Base-by-base conservation (phyloP, 768 basidiomycete genomes). In the Pleurotus platypus region DNA sequence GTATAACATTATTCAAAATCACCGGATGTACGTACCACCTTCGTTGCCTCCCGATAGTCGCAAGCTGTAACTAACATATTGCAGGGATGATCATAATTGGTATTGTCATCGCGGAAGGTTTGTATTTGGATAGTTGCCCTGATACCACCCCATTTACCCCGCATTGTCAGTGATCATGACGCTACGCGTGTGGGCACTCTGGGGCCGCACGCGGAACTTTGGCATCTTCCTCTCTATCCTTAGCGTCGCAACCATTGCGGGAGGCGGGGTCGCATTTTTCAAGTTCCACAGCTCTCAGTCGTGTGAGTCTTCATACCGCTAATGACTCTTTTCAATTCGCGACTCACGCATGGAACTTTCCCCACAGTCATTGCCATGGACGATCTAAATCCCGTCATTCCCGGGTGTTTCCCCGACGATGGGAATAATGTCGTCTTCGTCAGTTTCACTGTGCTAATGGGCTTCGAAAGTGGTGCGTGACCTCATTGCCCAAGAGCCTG, bases 161-260 rank as follows among this genome's bases (percentile, higher is more conserved):
- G 16, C n/a, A 9, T 13, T 46, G 7, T 20, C 46, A 60, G 58
- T 60, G 2, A 48, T 58, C 54, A 49, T 48, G 24, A 43, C 62
- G 12, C 22, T 61, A 18, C 62, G 62, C 12, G 58, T 58, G n/a
- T 60, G 62, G 55, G 60, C 57, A 6, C 51, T 61, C 18, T 64
- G 59, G 57, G 47, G 53, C 15, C 18, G 55, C n/a, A 46, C 46
- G n/a, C 39, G 30, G 4, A 40, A 42, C 11, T 60, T 62, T 35
- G 50, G 22, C 16, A 39, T 43, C n/a, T 26, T 55, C 11, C 43
- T 60, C 37, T 24, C 39, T 20, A 46, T 49, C 6, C 8, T 43
- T 3, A 51, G 42, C 1, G 37, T 56, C 12, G 46, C 46, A 18
- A 13, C 26, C n/a, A 30, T 60, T n/a, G 47, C 45, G 2, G 56